Evolutionary conservation across 2,329 filamentous ascomycete species (phyloP).

Genomic region (Fusarium sp.): DNA sequence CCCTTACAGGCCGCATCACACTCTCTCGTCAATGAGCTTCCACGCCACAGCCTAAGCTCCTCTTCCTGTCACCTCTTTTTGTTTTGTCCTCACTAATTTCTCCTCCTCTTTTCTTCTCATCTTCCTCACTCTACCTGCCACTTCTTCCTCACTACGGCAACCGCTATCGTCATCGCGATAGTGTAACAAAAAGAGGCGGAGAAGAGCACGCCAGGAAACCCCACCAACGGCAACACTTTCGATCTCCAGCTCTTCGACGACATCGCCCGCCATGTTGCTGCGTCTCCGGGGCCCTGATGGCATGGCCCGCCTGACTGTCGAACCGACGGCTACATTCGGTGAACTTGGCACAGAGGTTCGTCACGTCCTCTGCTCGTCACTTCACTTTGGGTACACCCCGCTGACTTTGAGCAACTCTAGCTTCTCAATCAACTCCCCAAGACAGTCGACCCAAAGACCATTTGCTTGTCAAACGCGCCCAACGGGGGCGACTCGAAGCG

Average conservation of each 20-base stretch:
- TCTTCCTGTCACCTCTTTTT: conserved; percentile 8
- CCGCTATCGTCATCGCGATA: neutral
- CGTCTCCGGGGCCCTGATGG: conserved; percentile 93
- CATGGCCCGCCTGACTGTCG: conserved; percentile 87
- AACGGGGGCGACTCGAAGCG: conserved; percentile 71
- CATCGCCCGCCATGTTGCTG: conserved; percentile 76
- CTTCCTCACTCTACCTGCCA: neutral
- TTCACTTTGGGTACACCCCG: neutral
- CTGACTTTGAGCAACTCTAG: conserved; percentile 55
- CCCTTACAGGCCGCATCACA: neutral
- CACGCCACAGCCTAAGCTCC: conserved; percentile 30
- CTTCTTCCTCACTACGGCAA: neutral
- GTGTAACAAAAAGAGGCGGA: conserved; percentile 1
- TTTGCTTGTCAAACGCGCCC: conserved; percentile 75
- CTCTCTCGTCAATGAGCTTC: conserved; percentile 38
- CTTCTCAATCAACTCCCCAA: conserved; percentile 72
- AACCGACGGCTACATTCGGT: conserved; percentile 81
- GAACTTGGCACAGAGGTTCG: conserved; percentile 71
- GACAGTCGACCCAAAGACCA: conserved; percentile 73
- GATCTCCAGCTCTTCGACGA: neutral
- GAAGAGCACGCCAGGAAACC: conserved; percentile 25
- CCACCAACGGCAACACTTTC: conserved; percentile 32
- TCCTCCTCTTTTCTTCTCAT: neutral
- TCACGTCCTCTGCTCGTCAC: conserved; percentile 13
- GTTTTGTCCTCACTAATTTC: neutral